Evolutionary conservation across 306 rosid species (phyloP).

Genomic region (Cicer yamashitae): DNA sequence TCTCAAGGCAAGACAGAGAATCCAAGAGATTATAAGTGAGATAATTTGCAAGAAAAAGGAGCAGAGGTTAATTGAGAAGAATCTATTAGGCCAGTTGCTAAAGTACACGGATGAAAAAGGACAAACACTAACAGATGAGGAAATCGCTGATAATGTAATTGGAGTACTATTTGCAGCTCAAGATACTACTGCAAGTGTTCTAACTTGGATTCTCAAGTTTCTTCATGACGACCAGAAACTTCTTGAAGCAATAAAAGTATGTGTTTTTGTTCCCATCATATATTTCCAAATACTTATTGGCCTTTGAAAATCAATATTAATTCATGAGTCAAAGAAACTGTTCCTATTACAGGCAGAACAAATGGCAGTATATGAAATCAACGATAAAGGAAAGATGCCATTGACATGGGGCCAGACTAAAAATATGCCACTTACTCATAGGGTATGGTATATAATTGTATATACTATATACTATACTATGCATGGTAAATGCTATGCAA

Average conservation of each 20-base stretch:
- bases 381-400: conserved; percentile 61
- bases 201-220: conserved; percentile 91
- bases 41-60: conserved; percentile 72
- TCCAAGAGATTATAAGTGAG: conserved; percentile 66
- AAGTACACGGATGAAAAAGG: conserved; percentile 65
- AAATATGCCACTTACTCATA: conserved; percentile 58
- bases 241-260: conserved; percentile 69
- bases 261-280: conserved; percentile 16
- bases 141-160: conserved; percentile 88
- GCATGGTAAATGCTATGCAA: conserved; percentile 17
- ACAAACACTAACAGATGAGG: conserved; percentile 55
- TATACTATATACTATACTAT: background rate
- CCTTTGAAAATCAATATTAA: conserved; percentile 42
- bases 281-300: conserved; percentile 38
- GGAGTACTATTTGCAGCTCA: conserved; percentile 95
- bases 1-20: conserved; percentile 73
- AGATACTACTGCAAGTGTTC: conserved; percentile 89
- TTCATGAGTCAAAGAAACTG: conserved; percentile 27
- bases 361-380: conserved; percentile 63
- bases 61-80: conserved; percentile 57
- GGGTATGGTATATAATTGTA: conserved; percentile 48
- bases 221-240: conserved; percentile 82
- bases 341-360: conserved; percentile 70
- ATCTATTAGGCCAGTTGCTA: conserved; percentile 69
- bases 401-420: conserved; percentile 80